These are phyloP conservation scores for Calonectria montana DNA, from an alignment of 2,329 filamentous ascomycete species.

Conservation along the genomic window DNA sequence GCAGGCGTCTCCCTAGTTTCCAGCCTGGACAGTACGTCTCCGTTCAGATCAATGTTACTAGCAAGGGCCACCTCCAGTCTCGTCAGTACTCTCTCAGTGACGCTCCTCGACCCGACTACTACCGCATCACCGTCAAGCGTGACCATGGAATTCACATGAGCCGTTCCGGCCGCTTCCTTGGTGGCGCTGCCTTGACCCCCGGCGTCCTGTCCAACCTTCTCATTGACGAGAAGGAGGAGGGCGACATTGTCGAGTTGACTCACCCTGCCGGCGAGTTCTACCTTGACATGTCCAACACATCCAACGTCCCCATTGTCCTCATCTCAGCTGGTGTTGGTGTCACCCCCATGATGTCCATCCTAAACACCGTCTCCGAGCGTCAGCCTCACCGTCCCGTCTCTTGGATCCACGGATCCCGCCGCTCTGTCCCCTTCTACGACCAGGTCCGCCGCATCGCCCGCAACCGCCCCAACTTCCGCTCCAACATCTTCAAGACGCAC, in stretches of 20 bases:
- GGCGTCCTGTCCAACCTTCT: conserved; percentile 78
- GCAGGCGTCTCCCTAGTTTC: conserved; percentile 69
- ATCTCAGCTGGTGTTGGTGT: conserved; percentile 72
- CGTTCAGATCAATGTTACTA: conserved; percentile 67
- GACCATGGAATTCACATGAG: conserved; percentile 64
- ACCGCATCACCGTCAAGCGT: conserved; percentile 78
- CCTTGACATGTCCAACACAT: conserved; percentile 56
- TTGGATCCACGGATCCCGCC: conserved; percentile 69
- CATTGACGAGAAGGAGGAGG: conserved; percentile 69
- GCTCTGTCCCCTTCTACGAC: conserved; percentile 63
- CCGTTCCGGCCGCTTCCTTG: conserved; percentile 34
- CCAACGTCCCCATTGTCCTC: conserved; percentile 62
- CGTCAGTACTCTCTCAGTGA: conserved; percentile 81
- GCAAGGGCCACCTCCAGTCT: conserved; percentile 69
- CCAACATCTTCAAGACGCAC: conserved; percentile 63
- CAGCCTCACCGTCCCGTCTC: conserved; percentile 62
- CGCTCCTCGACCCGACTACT: conserved; percentile 68
- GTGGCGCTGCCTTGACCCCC: conserved; percentile 57
- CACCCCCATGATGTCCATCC: conserved; percentile 70
- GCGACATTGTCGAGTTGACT: conserved; percentile 72
- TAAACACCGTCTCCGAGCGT: conserved; percentile 63
- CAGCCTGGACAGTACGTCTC: conserved; percentile 80
- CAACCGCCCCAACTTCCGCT: conserved; percentile 49
- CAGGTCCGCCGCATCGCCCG: conserved; percentile 60
- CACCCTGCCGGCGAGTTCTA: conserved; percentile 75